phyloP scores from a whole-genome alignment of 2,329 filamentous ascomycete species.

The Coniochaeta pulveracea region DNA sequence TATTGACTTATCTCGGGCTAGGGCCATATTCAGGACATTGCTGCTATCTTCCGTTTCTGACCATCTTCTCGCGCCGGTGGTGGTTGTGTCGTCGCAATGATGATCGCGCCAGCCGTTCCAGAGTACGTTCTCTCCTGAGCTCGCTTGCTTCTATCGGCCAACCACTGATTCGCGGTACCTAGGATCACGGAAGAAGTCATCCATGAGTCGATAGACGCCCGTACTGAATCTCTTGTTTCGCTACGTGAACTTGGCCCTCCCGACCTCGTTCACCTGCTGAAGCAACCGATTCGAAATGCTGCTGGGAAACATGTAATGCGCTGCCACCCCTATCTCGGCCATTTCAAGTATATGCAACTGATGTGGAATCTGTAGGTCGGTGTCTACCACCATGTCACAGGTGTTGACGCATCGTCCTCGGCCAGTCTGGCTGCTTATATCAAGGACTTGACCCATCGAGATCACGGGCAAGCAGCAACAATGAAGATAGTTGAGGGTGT shows the following conservation, averaged over 20 bases:
- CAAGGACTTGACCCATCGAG: constrained; percentile 89
- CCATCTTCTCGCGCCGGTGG: background rate
- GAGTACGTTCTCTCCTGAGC: constrained; percentile 43
- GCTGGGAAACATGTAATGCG: constrained; percentile 40
- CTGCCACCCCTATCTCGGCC: constrained; percentile 1
- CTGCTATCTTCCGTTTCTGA: too few species aligned
- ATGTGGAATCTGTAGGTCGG: constrained; percentile 48
- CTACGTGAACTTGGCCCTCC: constrained; percentile 91
- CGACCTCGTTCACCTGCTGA: constrained; percentile 89
- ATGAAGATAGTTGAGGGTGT: constrained; percentile 88
- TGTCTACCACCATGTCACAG: constrained; percentile 95
- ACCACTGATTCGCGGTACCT: constrained; percentile 11
- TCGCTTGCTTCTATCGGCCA: constrained; percentile 5
- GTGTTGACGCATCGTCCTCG: constrained; percentile 92
- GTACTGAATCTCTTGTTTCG: constrained; percentile 76
- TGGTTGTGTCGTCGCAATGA: constrained; percentile 34
- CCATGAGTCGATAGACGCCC: constrained; percentile 82
- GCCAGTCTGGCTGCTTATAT: constrained; percentile 96
- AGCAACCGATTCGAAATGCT: constrained; percentile 51
- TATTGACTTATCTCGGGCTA: too few species aligned
- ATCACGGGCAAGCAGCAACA: constrained; percentile 61
- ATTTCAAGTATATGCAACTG: constrained; percentile 7
- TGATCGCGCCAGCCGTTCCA: constrained; percentile 63
- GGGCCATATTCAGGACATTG: too few species aligned
- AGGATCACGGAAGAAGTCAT: constrained; percentile 92